Evolutionary conservation across 2,329 filamentous ascomycete genomes (phyloP).

Genomic region (Juglanconis juglandina): DNA sequence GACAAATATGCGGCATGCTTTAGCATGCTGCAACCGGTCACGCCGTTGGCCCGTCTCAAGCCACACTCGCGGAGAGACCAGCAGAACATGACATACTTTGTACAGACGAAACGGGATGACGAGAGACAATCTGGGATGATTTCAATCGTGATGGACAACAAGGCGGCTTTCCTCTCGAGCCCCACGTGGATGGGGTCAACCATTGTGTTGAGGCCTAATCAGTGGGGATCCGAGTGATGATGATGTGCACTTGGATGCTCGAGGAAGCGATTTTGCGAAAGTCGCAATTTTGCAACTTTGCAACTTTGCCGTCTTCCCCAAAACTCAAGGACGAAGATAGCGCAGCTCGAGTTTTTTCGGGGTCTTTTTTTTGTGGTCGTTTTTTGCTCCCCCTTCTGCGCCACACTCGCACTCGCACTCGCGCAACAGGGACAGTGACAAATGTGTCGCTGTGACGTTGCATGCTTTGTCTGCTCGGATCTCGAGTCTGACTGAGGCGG

Average conservation of each 20-base stretch:
- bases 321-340: not conserved
- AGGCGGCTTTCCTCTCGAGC: not conserved
- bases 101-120: too few species aligned
- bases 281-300: not conserved
- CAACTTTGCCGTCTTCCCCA: not conserved
- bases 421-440: not conserved
- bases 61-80: too few species aligned
- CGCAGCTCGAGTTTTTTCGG: not conserved
- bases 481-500: not conserved
- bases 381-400: not conserved
- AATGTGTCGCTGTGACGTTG: not conserved
- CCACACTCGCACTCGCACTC: not conserved
- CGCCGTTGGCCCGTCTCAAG: too few species aligned
- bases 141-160: too few species aligned
- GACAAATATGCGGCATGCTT: not conserved
- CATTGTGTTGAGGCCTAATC: not conserved
- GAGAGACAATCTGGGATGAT: too few species aligned
- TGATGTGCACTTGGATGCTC: not conserved
- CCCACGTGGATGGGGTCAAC: not conserved
- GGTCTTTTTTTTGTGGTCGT: too few species aligned
- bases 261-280: not conserved
- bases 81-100: too few species aligned
- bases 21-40: too few species aligned
- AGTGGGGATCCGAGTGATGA: not conserved
- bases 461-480: not conserved